Evolutionary conservation across 139 green algal species (phyloP).

Genomic region (Zygnema circumcarinatum): DNA sequence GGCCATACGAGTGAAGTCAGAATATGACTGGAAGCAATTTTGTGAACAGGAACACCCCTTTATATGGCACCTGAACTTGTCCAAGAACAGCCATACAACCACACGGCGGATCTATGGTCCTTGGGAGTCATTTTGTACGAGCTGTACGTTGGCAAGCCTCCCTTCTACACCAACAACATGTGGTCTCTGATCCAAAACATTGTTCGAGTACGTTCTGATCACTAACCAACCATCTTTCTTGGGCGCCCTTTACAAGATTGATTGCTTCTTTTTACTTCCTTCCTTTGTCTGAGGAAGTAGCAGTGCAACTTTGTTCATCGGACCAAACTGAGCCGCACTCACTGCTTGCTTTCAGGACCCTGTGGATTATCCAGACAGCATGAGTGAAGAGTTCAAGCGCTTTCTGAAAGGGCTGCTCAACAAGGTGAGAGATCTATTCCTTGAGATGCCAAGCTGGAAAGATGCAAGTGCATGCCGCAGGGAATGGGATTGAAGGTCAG

Average conservation of each 20-base stretch:
- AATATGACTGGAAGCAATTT: too few species aligned
- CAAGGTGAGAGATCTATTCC: constrained; percentile 72
- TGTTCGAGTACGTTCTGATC: constrained; percentile 65
- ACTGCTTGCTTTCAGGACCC: constrained; percentile 80
- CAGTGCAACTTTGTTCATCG: too few species aligned
- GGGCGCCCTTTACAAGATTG: not conserved
- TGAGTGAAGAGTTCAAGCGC: constrained; percentile 85
- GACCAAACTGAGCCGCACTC: too few species aligned
- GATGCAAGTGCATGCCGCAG: not conserved
- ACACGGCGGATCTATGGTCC: constrained; percentile 94
- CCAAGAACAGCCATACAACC: constrained; percentile 93
- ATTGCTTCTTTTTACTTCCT: not conserved
- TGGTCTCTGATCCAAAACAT: constrained; percentile 95
- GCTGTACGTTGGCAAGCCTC: constrained; percentile 93
- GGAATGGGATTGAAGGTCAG: too few species aligned
- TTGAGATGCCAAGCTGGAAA: not conserved
- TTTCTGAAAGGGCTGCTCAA: constrained; percentile 96
- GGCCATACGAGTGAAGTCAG: too few species aligned
- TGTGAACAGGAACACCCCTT: constrained; percentile 88
- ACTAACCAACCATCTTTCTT: not conserved
- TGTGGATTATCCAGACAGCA: constrained; percentile 87
- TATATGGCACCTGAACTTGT: constrained; percentile 99
- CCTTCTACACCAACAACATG: constrained; percentile 99
- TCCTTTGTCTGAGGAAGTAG: not conserved
- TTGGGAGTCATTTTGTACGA: constrained; percentile 99